A percentile compares a stretch with the other conserved stretches of the same genome.
Evolutionary conservation across 2,329 filamentous ascomycete species (phyloP).

Genomic region (Lachnellula suecica): DNA sequence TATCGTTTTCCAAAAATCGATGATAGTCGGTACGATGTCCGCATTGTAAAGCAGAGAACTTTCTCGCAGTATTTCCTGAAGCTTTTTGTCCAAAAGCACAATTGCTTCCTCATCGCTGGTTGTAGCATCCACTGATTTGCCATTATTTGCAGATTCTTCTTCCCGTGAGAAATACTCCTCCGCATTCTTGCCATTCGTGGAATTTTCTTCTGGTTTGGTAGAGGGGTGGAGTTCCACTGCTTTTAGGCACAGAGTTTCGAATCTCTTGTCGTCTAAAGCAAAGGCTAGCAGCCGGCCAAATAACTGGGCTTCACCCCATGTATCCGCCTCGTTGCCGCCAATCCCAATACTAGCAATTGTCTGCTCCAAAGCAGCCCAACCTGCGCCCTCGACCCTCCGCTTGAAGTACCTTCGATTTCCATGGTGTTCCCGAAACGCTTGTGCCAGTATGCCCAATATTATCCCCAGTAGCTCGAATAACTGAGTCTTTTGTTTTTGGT

Average conservation of each 20-base stretch:
- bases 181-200: not conserved
- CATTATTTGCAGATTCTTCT: not conserved
- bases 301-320: slow-evolving; percentile 67
- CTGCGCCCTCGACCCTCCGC: slow-evolving; percentile 70
- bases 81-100: slow-evolving; percentile 33
- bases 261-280: slow-evolving; percentile 73
- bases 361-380: slow-evolving; percentile 76
- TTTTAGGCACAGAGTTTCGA: slow-evolving; percentile 66
- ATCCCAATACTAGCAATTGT: slow-evolving; percentile 67
- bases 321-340: slow-evolving; percentile 64
- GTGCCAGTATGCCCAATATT: slow-evolving; percentile 70
- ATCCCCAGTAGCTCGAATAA: slow-evolving; percentile 70
- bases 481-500: slow-evolving; percentile 59
- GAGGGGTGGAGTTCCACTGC: slow-evolving; percentile 34
- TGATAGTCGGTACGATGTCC: slow-evolving; percentile 61
- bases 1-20: slow-evolving; percentile 64
- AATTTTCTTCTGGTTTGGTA: slow-evolving; percentile 27
- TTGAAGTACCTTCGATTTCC: slow-evolving; percentile 89
- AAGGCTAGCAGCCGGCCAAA: slow-evolving; percentile 83
- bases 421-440: slow-evolving; percentile 67
- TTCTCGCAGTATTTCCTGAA: slow-evolving; percentile 49
- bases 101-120: slow-evolving; percentile 24
- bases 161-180: slow-evolving; percentile 12
- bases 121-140: not conserved
- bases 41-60: slow-evolving; percentile 57